Evolutionary conservation across 2,329 filamentous ascomycete genomes (phyloP).

Genomic region (Fusarium sp.): DNA sequence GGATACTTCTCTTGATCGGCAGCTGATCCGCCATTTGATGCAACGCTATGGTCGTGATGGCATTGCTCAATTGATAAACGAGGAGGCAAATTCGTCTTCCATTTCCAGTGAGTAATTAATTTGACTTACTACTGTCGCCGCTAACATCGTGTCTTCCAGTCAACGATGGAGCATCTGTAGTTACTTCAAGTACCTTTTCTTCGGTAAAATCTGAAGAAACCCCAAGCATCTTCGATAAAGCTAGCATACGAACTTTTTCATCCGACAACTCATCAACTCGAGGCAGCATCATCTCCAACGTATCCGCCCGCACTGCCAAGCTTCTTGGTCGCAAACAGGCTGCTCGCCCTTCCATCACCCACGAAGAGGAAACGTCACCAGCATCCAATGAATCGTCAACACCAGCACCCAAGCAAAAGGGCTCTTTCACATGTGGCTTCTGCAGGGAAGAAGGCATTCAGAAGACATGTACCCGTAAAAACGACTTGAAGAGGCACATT

Average conservation of each 20-base stretch:
- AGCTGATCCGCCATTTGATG: conserved; percentile 48
- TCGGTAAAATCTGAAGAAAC: conserved; percentile 48
- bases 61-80: conserved; percentile 45
- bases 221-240: conserved; percentile 49
- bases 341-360: conserved; percentile 34
- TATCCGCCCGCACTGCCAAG: conserved; percentile 50
- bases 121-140: background rate
- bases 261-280: conserved; percentile 52
- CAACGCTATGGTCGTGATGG: conserved; percentile 46
- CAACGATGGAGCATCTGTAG: conserved; percentile 46
- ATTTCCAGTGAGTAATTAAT: conserved; percentile 42
- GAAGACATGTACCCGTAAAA: conserved; percentile 56
- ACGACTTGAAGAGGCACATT: conserved; percentile 59
- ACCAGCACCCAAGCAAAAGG: conserved; percentile 48
- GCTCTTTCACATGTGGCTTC: conserved; percentile 51
- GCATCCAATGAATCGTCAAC: conserved; percentile 36
- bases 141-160: conserved; percentile 28
- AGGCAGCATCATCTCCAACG: conserved; percentile 52
- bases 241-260: conserved; percentile 49
- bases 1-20: conserved; percentile 45
- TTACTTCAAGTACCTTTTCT: conserved; percentile 47
- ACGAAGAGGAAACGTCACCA: conserved; percentile 38
- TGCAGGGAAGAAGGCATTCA: conserved; percentile 53
- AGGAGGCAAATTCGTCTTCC: conserved; percentile 41
- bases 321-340: conserved; percentile 44